Conservation (phyloP, 1,139 yeast genomes). For the Saccharomyces hybrid region DNA sequence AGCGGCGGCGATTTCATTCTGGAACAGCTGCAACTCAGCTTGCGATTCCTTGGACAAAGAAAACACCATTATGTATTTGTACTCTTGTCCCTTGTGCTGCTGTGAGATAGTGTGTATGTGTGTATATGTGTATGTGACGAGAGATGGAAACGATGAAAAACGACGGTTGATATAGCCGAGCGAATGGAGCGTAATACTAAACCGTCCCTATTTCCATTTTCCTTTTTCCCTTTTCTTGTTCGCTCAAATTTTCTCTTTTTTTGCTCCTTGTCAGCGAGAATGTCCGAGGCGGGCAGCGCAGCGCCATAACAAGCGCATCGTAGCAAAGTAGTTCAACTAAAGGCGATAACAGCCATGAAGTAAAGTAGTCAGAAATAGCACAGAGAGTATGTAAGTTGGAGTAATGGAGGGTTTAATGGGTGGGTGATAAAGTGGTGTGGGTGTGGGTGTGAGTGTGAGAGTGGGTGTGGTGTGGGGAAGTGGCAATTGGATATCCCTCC, state of each 20-base stretch:
- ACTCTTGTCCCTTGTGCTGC: background rate
- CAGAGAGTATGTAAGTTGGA: background rate
- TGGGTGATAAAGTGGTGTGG: too few species aligned
- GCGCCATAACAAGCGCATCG: background rate
- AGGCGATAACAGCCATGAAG: background rate
- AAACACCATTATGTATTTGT: conserved; percentile 2
- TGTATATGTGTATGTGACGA: background rate
- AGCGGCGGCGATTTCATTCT: conserved; percentile 51
- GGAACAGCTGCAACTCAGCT: conserved; percentile 32
- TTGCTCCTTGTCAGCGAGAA: background rate
- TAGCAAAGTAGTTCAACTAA: background rate
- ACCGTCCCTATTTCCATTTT: background rate
- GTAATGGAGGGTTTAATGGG: too few species aligned
- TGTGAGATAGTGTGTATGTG: background rate
- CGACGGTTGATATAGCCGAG: background rate
- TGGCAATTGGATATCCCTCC: too few species aligned
- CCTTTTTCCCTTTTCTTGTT: background rate
- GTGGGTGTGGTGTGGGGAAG: too few species aligned
- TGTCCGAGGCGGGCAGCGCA: background rate
- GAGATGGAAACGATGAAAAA: background rate
- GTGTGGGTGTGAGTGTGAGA: too few species aligned
- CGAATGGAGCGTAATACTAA: background rate
- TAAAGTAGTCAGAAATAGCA: background rate
- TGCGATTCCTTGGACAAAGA: conserved; percentile 3
- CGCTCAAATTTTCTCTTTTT: background rate